Conservation (phyloP, 1,284 basidiomycete genomes). For the Ceratobasidium sp. region DNA sequence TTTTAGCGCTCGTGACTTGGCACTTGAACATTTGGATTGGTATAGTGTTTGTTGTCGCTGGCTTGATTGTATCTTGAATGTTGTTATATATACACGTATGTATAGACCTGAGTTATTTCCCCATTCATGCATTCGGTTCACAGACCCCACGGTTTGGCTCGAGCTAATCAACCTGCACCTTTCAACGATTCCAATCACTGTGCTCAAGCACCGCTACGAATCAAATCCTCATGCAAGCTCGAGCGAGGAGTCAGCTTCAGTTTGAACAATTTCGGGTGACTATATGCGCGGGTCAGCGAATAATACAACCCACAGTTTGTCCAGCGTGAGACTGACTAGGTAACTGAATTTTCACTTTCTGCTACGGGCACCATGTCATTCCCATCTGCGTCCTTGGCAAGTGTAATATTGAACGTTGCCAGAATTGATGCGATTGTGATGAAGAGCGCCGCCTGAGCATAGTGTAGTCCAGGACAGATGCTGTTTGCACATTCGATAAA, state of each 20-base stretch:
- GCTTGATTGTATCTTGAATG: too few relatives aligned
- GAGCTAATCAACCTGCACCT: too few relatives aligned
- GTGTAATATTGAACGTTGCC: constrained; percentile 56
- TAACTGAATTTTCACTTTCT: constrained; percentile 47
- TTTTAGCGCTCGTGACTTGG: too few relatives aligned
- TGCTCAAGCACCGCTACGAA: neutral
- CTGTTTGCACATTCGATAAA: neutral
- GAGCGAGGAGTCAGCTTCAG: neutral
- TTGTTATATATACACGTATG: too few relatives aligned
- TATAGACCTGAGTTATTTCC: too few relatives aligned
- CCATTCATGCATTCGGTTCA: too few relatives aligned
- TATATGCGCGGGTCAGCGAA: neutral
- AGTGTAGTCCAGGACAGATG: constrained; percentile 19
- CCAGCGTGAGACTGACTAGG: constrained; percentile 6
- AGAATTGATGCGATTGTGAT: constrained; percentile 61
- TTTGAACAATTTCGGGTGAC: neutral
- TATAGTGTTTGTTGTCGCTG: too few relatives aligned
- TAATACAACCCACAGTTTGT: neutral
- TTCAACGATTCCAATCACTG: too few relatives aligned
- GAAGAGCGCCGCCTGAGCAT: constrained; percentile 51
- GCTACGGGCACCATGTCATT: constrained; percentile 23
- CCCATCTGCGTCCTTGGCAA: constrained; percentile 53
- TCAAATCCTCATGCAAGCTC: neutral
- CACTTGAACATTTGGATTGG: too few relatives aligned
- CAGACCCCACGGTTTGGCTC: too few relatives aligned